A percentile compares a stretch with the other conserved stretches of the same genome.
phyloP scores from a whole-genome alignment of 352 stramenopile species.

The Pythium aquatile region DNA sequence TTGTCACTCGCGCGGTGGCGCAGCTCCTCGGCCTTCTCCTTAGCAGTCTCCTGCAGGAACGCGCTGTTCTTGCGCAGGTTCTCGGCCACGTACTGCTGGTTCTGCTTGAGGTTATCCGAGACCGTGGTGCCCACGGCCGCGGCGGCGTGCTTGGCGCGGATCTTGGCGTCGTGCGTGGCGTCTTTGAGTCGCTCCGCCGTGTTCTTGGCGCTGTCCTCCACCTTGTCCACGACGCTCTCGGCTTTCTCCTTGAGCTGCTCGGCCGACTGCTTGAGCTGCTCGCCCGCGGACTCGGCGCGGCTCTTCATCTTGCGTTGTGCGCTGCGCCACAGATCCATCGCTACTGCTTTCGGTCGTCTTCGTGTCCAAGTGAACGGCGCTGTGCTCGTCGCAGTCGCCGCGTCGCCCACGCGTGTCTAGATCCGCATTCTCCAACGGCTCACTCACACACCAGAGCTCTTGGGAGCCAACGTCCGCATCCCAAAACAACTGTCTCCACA shows the following conservation, averaged over 20 bases:
- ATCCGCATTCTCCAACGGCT: conserved; percentile 32
- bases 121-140: conserved; percentile 28
- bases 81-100: conserved; percentile 37
- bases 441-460: conserved; percentile 93
- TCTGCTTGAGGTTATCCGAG: conserved; percentile 47
- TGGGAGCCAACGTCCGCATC: conserved; percentile 83
- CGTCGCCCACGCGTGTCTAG: conserved; percentile 88
- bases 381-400: conserved; percentile 40
- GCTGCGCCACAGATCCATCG: conserved; percentile 8
- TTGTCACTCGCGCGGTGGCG: conserved; percentile 16
- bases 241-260: conserved; percentile 27
- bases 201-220: conserved; percentile 24
- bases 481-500: conserved; percentile 65
- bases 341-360: not conserved
- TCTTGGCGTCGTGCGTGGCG: conserved; percentile 27
- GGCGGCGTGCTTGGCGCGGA: conserved; percentile 27
- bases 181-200: conserved; percentile 19
- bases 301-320: conserved; percentile 24
- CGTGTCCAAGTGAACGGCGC: not conserved
- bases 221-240: conserved; percentile 22
- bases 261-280: conserved; percentile 25
- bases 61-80: conserved; percentile 44
- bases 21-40: conserved; percentile 31
- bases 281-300: conserved; percentile 7
- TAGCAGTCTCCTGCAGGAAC: conserved; percentile 36